Base-by-base conservation (phyloP, 2,329 filamentous ascomycete genomes). In the Immersiporthe knoxdaviesiana region DNA sequence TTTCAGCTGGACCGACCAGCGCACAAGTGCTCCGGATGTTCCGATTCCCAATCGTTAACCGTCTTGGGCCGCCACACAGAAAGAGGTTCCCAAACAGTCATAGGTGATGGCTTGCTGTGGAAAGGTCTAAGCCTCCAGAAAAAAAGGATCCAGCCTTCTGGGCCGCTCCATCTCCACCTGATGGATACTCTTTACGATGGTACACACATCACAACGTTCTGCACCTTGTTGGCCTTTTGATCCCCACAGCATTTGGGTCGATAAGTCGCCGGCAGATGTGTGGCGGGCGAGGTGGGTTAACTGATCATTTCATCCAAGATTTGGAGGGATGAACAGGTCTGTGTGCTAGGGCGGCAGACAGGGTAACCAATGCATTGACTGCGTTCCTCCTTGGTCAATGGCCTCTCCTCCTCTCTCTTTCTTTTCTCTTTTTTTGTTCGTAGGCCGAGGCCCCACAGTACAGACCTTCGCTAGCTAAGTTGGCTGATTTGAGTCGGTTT, bases 321-420 rank as follows among this genome's bases (percentile, higher is more conserved):
- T 30, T 56, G 27, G 52, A n/a, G 27, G 52, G 52, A 56, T 56
- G 52, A 56, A 56, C 52, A 30, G 52, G 52, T 32, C 52, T 32
- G 52, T 16, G 52, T 8, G n/a, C 52, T 27, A 21, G 52, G 50
- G 3, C n/a, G 24, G 14, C 24, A 21, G 18, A n/a, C 35, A 35
- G 37, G 37, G 37, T n/a, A n/a, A n/a, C n/a, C 47, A 50, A n/a
- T 50, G 47, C 47, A 56, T 12, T 1, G 2, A 12, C 50, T 54
- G 50, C 12, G 14, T 5, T 14, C 11, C 12, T 30, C 50, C 50
- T 54, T 14, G 24, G 11, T 54, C 50, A 27, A 54, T 24, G 24
- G 24, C 16, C 52, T 56, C 24, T 3, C 52, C 32, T 12, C 18
- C 52, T 27, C 52, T 56, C 24, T 3, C 52, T 56, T 12, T 32